Evolutionary conservation across 257 asterid species (phyloP), one percentile per base, ranked within the genome.

Genomic region (Solanum dulcamara): DNA sequence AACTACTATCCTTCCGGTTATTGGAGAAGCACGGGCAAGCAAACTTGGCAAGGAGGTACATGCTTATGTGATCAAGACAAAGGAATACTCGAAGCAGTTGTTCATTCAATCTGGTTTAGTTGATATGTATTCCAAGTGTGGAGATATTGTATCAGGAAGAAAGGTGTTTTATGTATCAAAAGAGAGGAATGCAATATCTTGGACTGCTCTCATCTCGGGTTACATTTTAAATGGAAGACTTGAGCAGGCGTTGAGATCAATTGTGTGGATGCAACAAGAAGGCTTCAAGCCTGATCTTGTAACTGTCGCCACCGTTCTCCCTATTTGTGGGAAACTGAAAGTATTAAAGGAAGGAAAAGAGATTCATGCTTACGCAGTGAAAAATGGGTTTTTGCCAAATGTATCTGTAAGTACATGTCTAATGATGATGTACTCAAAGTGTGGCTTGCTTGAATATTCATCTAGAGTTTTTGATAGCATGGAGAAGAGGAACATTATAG

Each of bases 211-310:
- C 82, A 42, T 95, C 28, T 94, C 98, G 0, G 99, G 99, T 84
- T 96, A 96, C 85, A 89, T 91, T 12, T 86, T 85, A 37, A 95
- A 91, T 55, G 95, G 92, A 88, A 96, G 94, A 88, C 92, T 95
- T 64, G 97, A 94, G 62, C 98, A 96, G 90, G 98, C 98, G 0
- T 70, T 96, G 85, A 90, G 95, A 84, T 93, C 97, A 14, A 85
- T 95, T 67, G 66, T 90, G 40, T 96, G 99, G 99, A 96, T 96
- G 98, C 99, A 96, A 77, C 97, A 94, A 85, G 98, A 96, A 93
- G 97, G 98, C 60, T 90, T 92, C 87, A 92, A 86, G 90, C 99
- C 99, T 37, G 98, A 96, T 85, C 6, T 91, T 30, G 98, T 95
- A 42, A 94, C 98, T 18, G 85, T 95, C 44, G 97, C 98, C 42